Evolutionary conservation across 2,329 filamentous ascomycete species (phyloP).

Genomic region (Dactylonectria macrodidyma): DNA sequence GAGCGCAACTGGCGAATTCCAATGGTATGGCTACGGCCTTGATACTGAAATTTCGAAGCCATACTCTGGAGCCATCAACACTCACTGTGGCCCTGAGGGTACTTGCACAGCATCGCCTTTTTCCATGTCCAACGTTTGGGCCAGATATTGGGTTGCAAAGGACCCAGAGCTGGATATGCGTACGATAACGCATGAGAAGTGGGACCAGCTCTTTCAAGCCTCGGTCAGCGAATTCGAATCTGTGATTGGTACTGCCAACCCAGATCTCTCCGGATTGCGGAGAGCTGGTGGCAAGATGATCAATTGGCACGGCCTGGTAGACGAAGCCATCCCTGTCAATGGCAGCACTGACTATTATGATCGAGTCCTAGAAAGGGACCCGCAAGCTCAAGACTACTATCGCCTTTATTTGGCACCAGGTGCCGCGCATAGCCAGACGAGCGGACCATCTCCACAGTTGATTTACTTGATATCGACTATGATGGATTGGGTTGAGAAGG

Average conservation of each 20-base stretch:
- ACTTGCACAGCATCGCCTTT: neutral
- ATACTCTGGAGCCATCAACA: neutral
- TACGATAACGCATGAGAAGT: neutral
- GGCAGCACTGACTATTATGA: slow-evolving; percentile 18
- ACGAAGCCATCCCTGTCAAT: slow-evolving; percentile 9
- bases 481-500: slow-evolving; percentile 23
- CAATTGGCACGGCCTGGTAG: slow-evolving; percentile 54
- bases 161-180: neutral
- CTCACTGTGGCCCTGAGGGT: neutral
- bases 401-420: slow-evolving; percentile 22
- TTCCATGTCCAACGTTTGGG: neutral
- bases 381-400: slow-evolving; percentile 15
- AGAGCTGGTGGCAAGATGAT: slow-evolving; percentile 57
- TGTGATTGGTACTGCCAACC: slow-evolving; percentile 43
- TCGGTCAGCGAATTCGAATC: slow-evolving; percentile 12
- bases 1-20: neutral
- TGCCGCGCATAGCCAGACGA: slow-evolving; percentile 10
- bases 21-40: slow-evolving; percentile 13
- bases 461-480: neutral
- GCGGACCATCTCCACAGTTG: neutral
- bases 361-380: neutral
- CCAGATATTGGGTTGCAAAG: neutral
- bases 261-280: slow-evolving; percentile 48
- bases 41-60: neutral
- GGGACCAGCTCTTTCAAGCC: neutral